Evolutionary conservation across 495 filamentous ascomycete genomes (phyloP), one percentile per base, ranked within the genome.

Genomic region (Copromyces sp.): DNA sequence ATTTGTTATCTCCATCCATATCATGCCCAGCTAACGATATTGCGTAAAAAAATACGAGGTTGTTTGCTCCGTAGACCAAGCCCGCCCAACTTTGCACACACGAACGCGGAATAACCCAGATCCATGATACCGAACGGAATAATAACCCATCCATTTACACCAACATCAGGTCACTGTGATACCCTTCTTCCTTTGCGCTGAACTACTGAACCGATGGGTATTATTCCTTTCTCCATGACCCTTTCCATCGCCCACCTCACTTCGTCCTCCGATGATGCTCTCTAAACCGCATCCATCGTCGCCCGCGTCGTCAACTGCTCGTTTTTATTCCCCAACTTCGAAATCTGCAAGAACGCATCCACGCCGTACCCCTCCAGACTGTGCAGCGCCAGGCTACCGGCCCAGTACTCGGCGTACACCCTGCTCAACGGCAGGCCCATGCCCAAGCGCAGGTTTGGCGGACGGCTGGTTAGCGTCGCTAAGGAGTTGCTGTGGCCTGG

Each of bases 361-460:
- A 96, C 94, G 2, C 95, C 95, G 76, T 98, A 99, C 0, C 95
- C 95, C 76, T 98, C 95, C 42, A 99, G 82, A 79, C 91, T 97
- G 80, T 98, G 95, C 73, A 98, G 78, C 79, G 97, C 93, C 35
- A 99, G 81, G 78, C 88, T 95, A 2, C 95, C 95, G 9, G 96
- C 95, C 95, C 95, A 99, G 81, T 98, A 99, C 81, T 99, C 95
- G 17, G 96, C 95, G 80, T 98, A 99, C 16, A 98, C 93, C 73
- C 94, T 88, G 74, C 93, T 96, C 85, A 98, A 91, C 0, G 95
- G 96, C 69, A 99, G 81, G 3, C 95, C 95, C 86, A 99, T 97
- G 11, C 95, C 96, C 12, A 99, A 85, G 1, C 94, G 87, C 70
- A 99, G 86, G 76, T 98, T 90, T 0, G 96, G 94, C 4, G 93